phyloP scores from a whole-genome alignment of 2,329 filamentous ascomycete genomes.

The Fusarium keratoplasticum region DNA sequence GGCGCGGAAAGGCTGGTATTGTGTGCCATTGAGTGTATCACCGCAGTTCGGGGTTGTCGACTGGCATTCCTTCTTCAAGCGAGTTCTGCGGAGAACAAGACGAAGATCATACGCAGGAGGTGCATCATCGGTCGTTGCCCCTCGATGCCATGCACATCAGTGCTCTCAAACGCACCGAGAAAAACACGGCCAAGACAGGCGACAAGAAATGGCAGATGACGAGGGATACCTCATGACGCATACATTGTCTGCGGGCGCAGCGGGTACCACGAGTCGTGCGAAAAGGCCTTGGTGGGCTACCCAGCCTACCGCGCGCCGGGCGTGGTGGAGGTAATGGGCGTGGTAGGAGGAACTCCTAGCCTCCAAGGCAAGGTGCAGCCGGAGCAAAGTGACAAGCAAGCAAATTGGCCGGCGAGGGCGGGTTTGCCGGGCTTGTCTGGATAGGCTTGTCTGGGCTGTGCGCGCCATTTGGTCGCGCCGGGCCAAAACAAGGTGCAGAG shows the following conservation, averaged over 20 bases:
- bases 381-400: constrained; percentile 23
- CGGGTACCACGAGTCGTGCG: constrained; percentile 42
- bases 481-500: constrained; percentile 43
- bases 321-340: constrained; percentile 6
- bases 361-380: constrained; percentile 21
- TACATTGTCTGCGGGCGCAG: constrained; percentile 42
- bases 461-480: constrained; percentile 42
- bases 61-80: constrained; percentile 18
- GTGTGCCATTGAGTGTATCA: constrained; percentile 35
- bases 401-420: constrained; percentile 34
- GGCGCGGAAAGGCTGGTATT: constrained; percentile 23
- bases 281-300: constrained; percentile 10
- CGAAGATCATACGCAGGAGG: constrained; percentile 22
- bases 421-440: constrained; percentile 41
- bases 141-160: constrained; percentile 8
- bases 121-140: constrained; percentile 34
- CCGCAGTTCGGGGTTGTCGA: constrained; percentile 14
- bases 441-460: constrained; percentile 30
- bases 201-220: constrained; percentile 13
- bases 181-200: constrained; percentile 17
- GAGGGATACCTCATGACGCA: constrained; percentile 39
- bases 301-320: constrained; percentile 3
- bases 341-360: constrained; percentile 1
- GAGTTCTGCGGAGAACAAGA: constrained; percentile 10
- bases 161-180: constrained; percentile 12